Evolutionary conservation across 495 filamentous ascomycete species (phyloP).

Genomic region (Aspergillus heteromorphus): DNA sequence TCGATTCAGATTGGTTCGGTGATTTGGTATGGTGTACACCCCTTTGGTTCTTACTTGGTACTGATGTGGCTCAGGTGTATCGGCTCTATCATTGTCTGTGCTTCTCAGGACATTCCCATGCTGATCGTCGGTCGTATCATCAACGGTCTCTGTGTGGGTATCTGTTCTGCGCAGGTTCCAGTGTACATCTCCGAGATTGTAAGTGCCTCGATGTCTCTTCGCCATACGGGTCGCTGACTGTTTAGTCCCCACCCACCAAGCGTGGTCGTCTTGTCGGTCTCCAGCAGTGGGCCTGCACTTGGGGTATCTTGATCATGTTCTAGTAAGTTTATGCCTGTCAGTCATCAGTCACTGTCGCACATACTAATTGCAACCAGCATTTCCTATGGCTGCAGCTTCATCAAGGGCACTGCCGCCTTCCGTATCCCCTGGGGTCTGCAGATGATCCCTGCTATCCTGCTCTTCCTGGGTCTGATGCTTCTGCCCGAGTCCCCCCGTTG

Average conservation of each 20-base stretch:
- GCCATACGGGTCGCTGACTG: neutral
- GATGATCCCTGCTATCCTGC: constrained; percentile 62
- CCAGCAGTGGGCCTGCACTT: constrained; percentile 77
- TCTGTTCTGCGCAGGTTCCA: constrained; percentile 74
- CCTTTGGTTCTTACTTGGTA: neutral
- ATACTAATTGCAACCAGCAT: constrained; percentile 4
- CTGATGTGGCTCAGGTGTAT: constrained; percentile 35
- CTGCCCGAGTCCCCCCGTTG: constrained; percentile 75
- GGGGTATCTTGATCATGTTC: constrained; percentile 82
- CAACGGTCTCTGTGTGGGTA: constrained; percentile 71
- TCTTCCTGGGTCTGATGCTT: constrained; percentile 57
- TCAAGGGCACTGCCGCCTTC: constrained; percentile 52
- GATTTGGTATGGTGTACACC: constrained; percentile 50
- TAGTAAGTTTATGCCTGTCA: constrained; percentile 19
- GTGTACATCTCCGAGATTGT: constrained; percentile 70
- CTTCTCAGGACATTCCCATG: constrained; percentile 69
- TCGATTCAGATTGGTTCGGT: constrained; percentile 59
- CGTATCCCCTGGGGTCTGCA: constrained; percentile 74
- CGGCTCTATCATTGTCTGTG: constrained; percentile 65
- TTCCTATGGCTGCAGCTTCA: constrained; percentile 21
- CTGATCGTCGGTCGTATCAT: constrained; percentile 69
- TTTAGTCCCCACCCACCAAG: constrained; percentile 54
- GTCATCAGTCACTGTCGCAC: neutral
- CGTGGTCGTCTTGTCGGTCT: constrained; percentile 66
- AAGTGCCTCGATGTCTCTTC: neutral